Evolutionary conservation across 108 stramenopile species (phyloP).

Genomic region (Hondaea fermentalgiana): DNA sequence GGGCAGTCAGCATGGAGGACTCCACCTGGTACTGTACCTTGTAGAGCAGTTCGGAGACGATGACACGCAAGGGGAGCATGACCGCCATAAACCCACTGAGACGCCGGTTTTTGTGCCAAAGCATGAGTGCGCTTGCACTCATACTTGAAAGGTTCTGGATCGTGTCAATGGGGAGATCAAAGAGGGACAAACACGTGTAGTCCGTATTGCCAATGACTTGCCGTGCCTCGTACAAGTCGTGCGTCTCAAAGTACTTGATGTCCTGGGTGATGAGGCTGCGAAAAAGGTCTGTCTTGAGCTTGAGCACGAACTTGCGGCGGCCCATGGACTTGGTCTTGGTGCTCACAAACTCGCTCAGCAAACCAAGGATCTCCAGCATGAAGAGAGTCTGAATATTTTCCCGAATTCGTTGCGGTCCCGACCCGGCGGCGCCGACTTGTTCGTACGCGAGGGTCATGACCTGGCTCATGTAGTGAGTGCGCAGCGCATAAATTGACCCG

Average conservation of each 20-base stretch:
- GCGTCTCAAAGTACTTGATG: neutral
- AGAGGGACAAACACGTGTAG: neutral
- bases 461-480: neutral
- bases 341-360: neutral
- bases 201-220: neutral
- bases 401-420: neutral
- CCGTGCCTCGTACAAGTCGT: neutral
- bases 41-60: neutral
- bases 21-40: neutral
- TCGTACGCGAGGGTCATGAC: neutral
- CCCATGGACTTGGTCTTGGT: slow-evolving; percentile 3
- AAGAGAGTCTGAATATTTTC: neutral
- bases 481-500: neutral
- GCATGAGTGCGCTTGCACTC: neutral
- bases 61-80: neutral
- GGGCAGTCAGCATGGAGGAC: neutral
- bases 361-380: neutral
- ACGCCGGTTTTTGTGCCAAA: neutral
- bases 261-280: neutral
- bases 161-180: neutral
- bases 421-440: neutral
- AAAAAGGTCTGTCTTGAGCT: slow-evolving; percentile 3
- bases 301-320: neutral
- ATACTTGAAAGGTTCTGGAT: neutral
- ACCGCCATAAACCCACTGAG: neutral